A percentile compares a stretch with the other conserved stretches of the same genome.
Evolutionary conservation across 2,329 filamentous ascomycete species (phyloP).

Genomic region (Fusarium sp.): DNA sequence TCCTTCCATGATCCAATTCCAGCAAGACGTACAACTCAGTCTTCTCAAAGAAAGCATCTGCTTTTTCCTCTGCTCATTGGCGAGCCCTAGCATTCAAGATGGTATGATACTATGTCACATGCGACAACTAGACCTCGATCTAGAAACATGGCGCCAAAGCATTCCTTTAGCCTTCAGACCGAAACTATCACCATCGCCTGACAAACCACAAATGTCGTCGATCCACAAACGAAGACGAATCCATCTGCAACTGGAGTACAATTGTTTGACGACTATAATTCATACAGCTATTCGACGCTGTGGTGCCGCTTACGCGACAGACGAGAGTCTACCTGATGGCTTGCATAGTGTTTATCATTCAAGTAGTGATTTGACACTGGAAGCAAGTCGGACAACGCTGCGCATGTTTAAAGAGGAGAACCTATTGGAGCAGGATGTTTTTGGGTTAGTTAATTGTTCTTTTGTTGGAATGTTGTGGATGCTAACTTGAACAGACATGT

Average conservation of each 20-base stretch:
- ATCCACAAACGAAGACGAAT: not conserved
- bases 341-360: slow-evolving; percentile 10
- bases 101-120: not conserved
- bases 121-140: not conserved
- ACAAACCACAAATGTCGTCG: not conserved
- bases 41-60: not conserved
- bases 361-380: slow-evolving; percentile 1
- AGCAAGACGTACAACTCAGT: not conserved
- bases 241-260: not conserved
- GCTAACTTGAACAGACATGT: not conserved
- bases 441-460: not conserved
- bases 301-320: not conserved
- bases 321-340: not conserved
- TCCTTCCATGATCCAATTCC: not conserved
- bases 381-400: not conserved
- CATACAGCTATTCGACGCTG: not conserved
- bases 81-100: not conserved
- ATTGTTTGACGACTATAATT: not conserved
- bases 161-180: not conserved
- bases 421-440: not conserved
- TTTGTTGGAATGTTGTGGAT: rapidly evolving
- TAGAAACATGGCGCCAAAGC: not conserved
- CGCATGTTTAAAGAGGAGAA: not conserved
- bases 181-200: not conserved
- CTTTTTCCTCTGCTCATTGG: not conserved